Conservation (phyloP, 2,329 filamentous ascomycete genomes). For the Fusarium annulatum region DNA sequence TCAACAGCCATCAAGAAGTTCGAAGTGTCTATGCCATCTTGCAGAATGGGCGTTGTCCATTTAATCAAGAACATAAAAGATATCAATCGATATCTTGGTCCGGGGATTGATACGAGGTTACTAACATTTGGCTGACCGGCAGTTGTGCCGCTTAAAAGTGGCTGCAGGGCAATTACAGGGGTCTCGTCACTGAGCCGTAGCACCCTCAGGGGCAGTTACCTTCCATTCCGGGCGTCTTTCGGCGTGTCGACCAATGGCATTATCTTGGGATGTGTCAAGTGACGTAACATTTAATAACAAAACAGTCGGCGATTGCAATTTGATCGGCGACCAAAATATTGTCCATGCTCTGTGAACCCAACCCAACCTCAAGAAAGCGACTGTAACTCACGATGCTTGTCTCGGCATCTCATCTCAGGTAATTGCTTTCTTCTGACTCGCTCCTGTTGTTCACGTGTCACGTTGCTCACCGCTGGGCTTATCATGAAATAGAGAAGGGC, state of each 20-base stretch:
- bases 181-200: not conserved
- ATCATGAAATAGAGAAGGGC: not conserved
- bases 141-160: constrained; percentile 5
- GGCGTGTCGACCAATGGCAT: constrained; percentile 11
- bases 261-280: not conserved
- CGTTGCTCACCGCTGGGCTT: constrained; percentile 26
- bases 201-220: constrained; percentile 1
- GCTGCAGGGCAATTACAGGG: constrained; percentile 26
- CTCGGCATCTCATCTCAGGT: constrained; percentile 26
- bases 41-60: not conserved
- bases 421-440: not conserved
- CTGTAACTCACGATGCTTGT: constrained; percentile 34
- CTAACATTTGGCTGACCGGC: constrained; percentile 6
- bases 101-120: constrained; percentile 12
- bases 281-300: constrained; percentile 31
- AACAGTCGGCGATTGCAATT: constrained; percentile 35
- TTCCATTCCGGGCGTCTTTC: constrained; percentile 22
- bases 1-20: fast-evolving
- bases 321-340: constrained; percentile 22
- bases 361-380: not conserved
- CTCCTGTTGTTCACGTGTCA: constrained; percentile 27
- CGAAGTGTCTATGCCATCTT: fast-evolving
- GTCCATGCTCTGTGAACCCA: not conserved
- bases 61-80: not conserved
- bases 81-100: not conserved